A percentile compares a stretch with the other conserved stretches of the same genome.
Evolutionary conservation across 768 basidiomycete species (phyloP).

Genomic region (Mycena leptocephala): DNA sequence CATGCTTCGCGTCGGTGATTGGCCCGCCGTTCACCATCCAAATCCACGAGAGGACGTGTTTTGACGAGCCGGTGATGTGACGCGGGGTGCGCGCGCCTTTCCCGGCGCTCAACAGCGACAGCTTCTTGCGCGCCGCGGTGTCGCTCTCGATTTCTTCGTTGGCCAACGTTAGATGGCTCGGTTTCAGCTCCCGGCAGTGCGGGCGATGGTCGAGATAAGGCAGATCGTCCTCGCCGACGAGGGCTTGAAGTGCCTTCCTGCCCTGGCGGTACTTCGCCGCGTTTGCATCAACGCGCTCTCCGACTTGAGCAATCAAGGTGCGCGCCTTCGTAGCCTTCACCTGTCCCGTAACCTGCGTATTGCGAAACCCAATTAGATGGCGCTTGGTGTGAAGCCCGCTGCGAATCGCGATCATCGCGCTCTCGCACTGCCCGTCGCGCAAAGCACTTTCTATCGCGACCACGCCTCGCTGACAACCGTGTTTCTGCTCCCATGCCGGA

Average conservation of each 20-base stretch:
- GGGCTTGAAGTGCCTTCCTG: background rate
- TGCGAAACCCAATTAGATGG: too few species aligned
- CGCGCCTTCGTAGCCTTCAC: too few species aligned
- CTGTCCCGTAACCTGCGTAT: too few species aligned
- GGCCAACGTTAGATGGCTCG: background rate
- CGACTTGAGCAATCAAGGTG: background rate
- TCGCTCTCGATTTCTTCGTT: background rate
- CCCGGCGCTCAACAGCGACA: background rate
- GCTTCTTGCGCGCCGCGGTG: background rate
- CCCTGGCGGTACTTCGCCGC: background rate
- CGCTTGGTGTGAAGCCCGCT: too few species aligned
- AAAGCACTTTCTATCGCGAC: too few species aligned
- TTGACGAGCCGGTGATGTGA: background rate
- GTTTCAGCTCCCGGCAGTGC: background rate
- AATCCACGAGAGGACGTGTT: background rate
- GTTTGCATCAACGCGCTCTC: background rate
- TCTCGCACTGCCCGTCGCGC: too few species aligned
- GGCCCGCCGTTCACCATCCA: background rate
- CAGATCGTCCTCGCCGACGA: background rate
- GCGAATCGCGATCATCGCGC: too few species aligned
- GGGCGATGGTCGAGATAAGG: too few species aligned
- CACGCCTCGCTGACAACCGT: too few species aligned
- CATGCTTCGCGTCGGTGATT: background rate
- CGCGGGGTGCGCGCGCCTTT: background rate
- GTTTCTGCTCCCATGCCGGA: too few species aligned